These are phyloP conservation scores for Melocanna baccifera DNA, from an alignment of 176 grass and related monocot species.

Conservation along the genomic window DNA sequence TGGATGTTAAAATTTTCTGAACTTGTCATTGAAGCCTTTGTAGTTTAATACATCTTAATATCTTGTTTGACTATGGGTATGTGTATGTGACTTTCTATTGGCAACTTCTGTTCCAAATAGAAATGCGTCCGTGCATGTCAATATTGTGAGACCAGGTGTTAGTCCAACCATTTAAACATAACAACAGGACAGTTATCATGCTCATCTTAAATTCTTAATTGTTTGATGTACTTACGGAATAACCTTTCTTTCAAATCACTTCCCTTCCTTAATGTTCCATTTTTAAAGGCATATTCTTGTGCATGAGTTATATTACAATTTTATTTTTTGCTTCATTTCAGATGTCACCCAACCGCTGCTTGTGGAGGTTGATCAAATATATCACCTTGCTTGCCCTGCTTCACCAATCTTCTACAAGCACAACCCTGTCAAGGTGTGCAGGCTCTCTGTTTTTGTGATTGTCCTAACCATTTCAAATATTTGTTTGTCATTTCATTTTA, in stretches of 20 bases:
- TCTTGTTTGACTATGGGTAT: not conserved
- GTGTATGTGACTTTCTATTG: slow-evolving; percentile 17
- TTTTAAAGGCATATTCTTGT: not conserved
- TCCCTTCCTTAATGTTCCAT: not conserved
- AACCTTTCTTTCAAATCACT: not conserved
- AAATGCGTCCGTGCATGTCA: not conserved
- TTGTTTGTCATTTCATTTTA: not conserved
- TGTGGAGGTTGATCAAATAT: slow-evolving; percentile 99
- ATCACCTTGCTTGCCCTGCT: slow-evolving; percentile 99
- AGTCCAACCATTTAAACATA: not conserved
- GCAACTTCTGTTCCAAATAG: not conserved
- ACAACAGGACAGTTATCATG: not conserved
- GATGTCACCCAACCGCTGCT: slow-evolving; percentile 91
- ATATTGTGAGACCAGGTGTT: not conserved
- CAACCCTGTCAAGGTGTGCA: slow-evolving; percentile 93
- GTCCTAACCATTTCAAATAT: not conserved
- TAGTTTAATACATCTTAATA: not conserved
- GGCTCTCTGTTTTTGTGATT: slow-evolving; percentile 13
- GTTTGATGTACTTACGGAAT: not conserved
- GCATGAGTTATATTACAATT: not conserved
- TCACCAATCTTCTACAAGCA: slow-evolving; percentile 99
- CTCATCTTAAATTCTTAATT: slow-evolving; percentile 24
- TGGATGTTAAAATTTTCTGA: not conserved
- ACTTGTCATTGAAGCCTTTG: not conserved
- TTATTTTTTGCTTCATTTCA: slow-evolving; percentile 21